Conservation (phyloP, 108 stramenopile genomes). For the Asterionellopsis glacialis region DNA sequence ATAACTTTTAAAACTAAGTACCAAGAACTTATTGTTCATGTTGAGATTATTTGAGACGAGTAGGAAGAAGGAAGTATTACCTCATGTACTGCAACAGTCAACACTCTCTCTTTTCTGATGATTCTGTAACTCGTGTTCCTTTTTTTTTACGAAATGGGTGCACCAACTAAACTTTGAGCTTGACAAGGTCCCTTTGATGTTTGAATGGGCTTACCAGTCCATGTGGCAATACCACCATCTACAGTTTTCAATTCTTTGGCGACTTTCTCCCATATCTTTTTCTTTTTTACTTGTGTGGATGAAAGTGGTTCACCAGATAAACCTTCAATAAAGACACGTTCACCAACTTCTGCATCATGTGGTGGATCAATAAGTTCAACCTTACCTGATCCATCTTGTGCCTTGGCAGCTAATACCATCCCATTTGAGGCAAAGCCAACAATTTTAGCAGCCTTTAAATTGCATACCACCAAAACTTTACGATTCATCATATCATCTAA, state of each 20-base stretch:
- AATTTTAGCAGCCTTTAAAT: slow-evolving; percentile 88
- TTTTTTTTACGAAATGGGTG: slow-evolving; percentile 60
- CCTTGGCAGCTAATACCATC: slow-evolving; percentile 89
- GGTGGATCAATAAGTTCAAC: slow-evolving; percentile 83
- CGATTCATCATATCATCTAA: slow-evolving; percentile 85
- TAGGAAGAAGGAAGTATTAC: too few species aligned
- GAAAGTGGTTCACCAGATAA: slow-evolving; percentile 70
- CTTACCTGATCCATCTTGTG: slow-evolving; percentile 49
- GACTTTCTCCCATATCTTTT: slow-evolving; percentile 77
- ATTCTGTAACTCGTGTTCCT: too few species aligned
- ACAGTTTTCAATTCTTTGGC: slow-evolving; percentile 65
- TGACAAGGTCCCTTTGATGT: slow-evolving; percentile 74
- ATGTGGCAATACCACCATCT: slow-evolving; percentile 74
- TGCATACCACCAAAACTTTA: slow-evolving; percentile 89
- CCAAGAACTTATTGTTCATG: too few species aligned
- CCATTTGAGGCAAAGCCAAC: slow-evolving; percentile 82
- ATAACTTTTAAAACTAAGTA: too few species aligned
- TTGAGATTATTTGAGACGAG: too few species aligned
- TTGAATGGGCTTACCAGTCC: slow-evolving; percentile 70
- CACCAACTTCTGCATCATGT: slow-evolving; percentile 72
- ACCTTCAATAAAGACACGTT: slow-evolving; percentile 82
- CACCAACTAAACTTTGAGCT: slow-evolving; percentile 60
- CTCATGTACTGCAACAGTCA: too few species aligned
- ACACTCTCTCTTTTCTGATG: too few species aligned
- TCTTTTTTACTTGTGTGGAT: slow-evolving; percentile 84